phyloP scores from a whole-genome alignment of 805 yeast genomes.

The Schwanniomyces vanrijiae region DNA sequence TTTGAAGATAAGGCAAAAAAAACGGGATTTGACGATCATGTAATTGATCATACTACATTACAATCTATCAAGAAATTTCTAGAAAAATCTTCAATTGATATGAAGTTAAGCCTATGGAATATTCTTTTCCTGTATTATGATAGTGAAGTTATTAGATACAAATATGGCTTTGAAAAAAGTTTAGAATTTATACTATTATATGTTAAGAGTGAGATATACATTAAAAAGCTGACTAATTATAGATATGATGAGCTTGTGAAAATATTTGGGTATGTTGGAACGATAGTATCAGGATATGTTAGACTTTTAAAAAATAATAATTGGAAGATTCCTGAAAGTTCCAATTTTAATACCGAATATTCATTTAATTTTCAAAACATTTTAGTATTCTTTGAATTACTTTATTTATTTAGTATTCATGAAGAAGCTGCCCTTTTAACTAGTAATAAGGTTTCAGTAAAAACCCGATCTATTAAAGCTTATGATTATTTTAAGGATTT shows the following conservation, averaged over 20 bases:
- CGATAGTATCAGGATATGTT: conserved; percentile 42
- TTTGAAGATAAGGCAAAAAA: conserved; percentile 19
- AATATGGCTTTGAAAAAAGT: conserved; percentile 52
- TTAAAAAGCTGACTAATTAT: conserved; percentile 17
- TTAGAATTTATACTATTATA: conserved; percentile 45
- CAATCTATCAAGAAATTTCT: conserved; percentile 62
- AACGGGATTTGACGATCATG: conserved; percentile 5
- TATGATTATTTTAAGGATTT: conserved; percentile 48
- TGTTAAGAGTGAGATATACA: conserved; percentile 18
- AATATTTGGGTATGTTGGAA: conserved; percentile 54
- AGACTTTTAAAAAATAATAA: conserved; percentile 18
- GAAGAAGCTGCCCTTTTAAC: conserved; percentile 50
- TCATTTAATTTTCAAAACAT: conserved; percentile 18
- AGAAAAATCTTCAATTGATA: conserved; percentile 58
- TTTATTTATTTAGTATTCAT: conserved; percentile 50
- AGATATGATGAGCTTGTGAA: conserved; percentile 47
- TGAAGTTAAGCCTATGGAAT: conserved; percentile 75
- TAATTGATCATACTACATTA: conserved; percentile 21
- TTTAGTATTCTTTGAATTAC: conserved; percentile 36
- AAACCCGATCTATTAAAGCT: conserved; percentile 41
- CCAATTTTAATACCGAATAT: not conserved
- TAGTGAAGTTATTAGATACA: conserved; percentile 29
- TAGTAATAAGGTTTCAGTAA: conserved; percentile 39
- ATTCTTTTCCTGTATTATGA: conserved; percentile 60
- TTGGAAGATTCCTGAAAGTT: conserved; percentile 34